Conservation (phyloP, 345 rosid species). For the Populus nigra region DNA sequence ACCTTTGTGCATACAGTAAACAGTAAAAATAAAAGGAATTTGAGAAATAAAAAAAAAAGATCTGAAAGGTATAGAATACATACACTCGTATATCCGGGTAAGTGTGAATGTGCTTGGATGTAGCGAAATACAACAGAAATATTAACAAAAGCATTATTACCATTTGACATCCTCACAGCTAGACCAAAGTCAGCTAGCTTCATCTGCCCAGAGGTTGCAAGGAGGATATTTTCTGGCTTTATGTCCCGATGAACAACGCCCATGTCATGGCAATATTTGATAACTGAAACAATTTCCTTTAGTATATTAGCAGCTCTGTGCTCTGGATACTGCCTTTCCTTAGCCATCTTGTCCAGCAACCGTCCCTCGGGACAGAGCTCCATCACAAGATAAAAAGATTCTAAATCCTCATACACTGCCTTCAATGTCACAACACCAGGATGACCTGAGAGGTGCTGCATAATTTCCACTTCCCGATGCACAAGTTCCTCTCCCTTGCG, state of each 20-base stretch:
- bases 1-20: neutral
- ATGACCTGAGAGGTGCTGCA: constrained; percentile 27
- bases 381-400: constrained; percentile 18
- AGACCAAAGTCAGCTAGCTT: constrained; percentile 18
- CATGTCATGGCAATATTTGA: constrained; percentile 21
- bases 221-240: constrained; percentile 17
- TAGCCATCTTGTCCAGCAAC: neutral
- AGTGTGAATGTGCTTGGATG: neutral
- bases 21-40: neutral
- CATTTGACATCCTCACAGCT: constrained; percentile 9
- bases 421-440: constrained; percentile 19
- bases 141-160: constrained; percentile 1
- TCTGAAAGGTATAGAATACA: neutral
- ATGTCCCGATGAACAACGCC: constrained; percentile 17
- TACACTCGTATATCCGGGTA: neutral
- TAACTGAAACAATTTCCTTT: constrained; percentile 6
- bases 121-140: neutral
- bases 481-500: constrained; percentile 15
- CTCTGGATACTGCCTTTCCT: constrained; percentile 10
- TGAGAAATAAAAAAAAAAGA: neutral
- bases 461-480: constrained; percentile 18
- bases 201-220: constrained; percentile 10
- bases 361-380: constrained; percentile 16
- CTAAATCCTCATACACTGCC: constrained; percentile 12
- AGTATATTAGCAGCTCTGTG: constrained; percentile 11